Base-by-base conservation (phyloP, 352 stramenopile species). In the Phytopythium kandeliae region DNA sequence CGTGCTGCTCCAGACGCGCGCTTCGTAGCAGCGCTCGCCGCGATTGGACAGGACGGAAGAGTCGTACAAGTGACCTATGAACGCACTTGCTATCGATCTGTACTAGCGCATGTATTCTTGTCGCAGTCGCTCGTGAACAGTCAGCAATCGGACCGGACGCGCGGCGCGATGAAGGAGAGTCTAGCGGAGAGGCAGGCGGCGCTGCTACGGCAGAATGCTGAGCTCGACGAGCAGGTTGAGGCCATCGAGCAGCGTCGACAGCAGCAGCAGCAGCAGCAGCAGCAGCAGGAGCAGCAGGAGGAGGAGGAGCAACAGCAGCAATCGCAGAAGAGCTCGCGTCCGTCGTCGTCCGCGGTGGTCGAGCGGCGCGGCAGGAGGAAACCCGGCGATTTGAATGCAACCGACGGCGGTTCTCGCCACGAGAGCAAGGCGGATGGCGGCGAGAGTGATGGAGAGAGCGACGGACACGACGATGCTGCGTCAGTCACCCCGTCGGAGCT, bases 211-310 rank as follows among this genome's bases (percentile, higher is more conserved):
- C 69, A 86, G 43, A 89, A 89, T 28, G 70, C 74, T 1, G 72
- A 81, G 51, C 51, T 89, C 6, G 76, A 89, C 34, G 68, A 85
- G 41, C 65, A 76, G 28, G 77, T 89, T 1, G 74, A 82, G 49
- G 74, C 74, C 13, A 85, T 86, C 40, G 74, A 89, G 44, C 70
- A 82, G 35, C 72, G 70, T 35, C 67, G 68, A 13, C 69, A 79
- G 57, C 70, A 80, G 53, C 71, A 85, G 37, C 37, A 43, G 19
- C 37, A 43, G 16, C 36, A 42, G 16, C 36, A 42, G 34, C 34
- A 38, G 16, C 34, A 38, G 13, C 34, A 38, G 13, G n/a, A n/a
- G n/a, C n/a, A n/a, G n/a, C n/a, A n/a, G n/a, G n/a, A n/a, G n/a
- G n/a, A n/a, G n/a, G n/a, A n/a, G n/a, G n/a, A n/a, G n/a, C 31